A percentile compares a stretch with the other conserved stretches of the same genome.
phyloP scores from a whole-genome alignment of 257 asterid species.

The Avicennia marina region DNA sequence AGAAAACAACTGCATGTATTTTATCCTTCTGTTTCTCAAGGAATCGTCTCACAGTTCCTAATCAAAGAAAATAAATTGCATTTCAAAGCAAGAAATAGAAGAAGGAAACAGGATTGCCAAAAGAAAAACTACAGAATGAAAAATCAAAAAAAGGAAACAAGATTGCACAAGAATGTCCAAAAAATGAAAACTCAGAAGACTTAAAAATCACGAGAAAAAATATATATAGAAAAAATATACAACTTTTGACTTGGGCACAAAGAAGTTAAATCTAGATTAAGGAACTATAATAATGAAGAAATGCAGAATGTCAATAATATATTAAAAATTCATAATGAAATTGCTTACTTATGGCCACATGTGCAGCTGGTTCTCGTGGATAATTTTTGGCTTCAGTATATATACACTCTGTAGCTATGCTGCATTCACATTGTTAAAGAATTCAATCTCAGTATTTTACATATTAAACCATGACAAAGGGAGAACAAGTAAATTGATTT shows the following conservation, averaged over 20 bases:
- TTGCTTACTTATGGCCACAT: constrained; percentile 89
- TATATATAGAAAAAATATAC: too few species aligned
- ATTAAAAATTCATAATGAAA: neutral
- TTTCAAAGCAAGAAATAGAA: constrained; percentile 10
- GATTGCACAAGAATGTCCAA: neutral
- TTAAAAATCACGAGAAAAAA: neutral
- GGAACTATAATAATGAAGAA: too few species aligned
- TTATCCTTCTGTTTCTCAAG: constrained; percentile 92
- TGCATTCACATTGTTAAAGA: constrained; percentile 33
- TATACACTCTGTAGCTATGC: constrained; percentile 92
- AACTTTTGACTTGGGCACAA: too few species aligned
- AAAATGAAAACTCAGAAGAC: neutral
- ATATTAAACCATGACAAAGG: neutral
- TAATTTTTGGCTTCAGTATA: constrained; percentile 91
- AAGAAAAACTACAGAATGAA: neutral
- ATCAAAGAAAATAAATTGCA: constrained; percentile 27
- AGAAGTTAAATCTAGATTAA: too few species aligned
- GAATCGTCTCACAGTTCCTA: constrained; percentile 93
- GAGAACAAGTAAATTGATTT: neutral
- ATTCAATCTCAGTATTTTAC: constrained; percentile 7
- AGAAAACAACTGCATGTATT: constrained; percentile 73
- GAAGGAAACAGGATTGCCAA: neutral
- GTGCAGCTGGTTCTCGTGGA: constrained; percentile 99
- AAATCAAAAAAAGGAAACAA: too few species aligned
- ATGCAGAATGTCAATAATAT: too few species aligned